A percentile compares a stretch with the other conserved stretches of the same genome.
Conservation (phyloP, 2,329 filamentous ascomycete species). For the Immersiporthe knoxdaviesiana region DNA sequence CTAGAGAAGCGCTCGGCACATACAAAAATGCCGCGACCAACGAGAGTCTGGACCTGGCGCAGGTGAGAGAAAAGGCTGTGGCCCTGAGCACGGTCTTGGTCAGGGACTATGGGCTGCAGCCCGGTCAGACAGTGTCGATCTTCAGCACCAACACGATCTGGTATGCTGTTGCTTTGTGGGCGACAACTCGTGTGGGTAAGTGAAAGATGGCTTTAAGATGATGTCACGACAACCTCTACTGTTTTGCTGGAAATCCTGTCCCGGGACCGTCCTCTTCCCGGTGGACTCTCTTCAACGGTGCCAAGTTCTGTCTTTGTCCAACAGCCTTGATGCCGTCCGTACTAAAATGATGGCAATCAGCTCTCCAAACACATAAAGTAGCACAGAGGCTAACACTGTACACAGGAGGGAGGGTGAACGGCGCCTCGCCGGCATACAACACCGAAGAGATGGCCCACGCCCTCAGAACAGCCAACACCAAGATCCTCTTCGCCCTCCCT, state of each 20-base stretch:
- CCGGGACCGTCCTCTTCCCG: too few relatives aligned
- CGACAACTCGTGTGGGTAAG: slow-evolving; percentile 11
- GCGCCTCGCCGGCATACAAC: slow-evolving; percentile 64
- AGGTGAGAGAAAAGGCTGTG: slow-evolving; percentile 14
- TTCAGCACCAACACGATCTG: slow-evolving; percentile 15
- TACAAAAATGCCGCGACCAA: slow-evolving; percentile 15
- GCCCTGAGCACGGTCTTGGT: slow-evolving; percentile 8
- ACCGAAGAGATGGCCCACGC: slow-evolving; percentile 67
- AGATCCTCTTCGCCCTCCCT: slow-evolving; percentile 60
- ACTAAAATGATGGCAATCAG: too few relatives aligned
- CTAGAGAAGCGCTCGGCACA: not conserved
- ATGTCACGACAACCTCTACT: not conserved
- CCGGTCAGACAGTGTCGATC: slow-evolving; percentile 10
- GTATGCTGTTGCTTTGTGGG: slow-evolving; percentile 18
- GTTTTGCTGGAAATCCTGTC: not conserved
- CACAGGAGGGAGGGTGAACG: slow-evolving; percentile 56
- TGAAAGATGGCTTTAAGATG: not conserved
- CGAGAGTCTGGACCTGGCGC: slow-evolving; percentile 7
- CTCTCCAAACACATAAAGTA: not conserved
- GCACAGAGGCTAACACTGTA: not conserved
- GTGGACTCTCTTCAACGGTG: too few relatives aligned
- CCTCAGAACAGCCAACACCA: slow-evolving; percentile 58
- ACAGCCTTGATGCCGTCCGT: not conserved
- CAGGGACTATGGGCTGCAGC: slow-evolving; percentile 1
- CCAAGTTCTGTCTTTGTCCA: not conserved